These are phyloP conservation scores for Butyriboletus appendiculatus DNA, from an alignment of 1,284 basidiomycete genomes.

Conservation along the genomic window DNA sequence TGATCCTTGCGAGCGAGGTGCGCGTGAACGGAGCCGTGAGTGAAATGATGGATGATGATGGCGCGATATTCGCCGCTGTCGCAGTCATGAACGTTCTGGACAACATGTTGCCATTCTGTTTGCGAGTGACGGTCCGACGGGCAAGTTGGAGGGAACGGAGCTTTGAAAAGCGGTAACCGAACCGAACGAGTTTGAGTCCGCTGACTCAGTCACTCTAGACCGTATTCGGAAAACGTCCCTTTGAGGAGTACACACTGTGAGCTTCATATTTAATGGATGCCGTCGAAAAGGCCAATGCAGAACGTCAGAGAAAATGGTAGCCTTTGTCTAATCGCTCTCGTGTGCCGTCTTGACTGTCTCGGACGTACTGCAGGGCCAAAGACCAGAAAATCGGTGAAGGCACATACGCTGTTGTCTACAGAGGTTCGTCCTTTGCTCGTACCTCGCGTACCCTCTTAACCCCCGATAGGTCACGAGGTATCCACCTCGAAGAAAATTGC, in stretches of 20 bases:
- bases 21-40: constrained; percentile 44
- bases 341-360: constrained; percentile 8
- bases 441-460: not conserved
- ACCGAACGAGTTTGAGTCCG: not conserved
- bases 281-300: constrained; percentile 72
- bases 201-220: not conserved
- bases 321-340: not conserved
- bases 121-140: not conserved
- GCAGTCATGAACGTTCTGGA: constrained; percentile 24
- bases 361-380: constrained; percentile 60
- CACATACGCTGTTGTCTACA: constrained; percentile 96
- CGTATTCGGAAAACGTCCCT: constrained; percentile 7
- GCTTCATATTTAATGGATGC: constrained; percentile 57
- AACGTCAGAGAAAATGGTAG: constrained; percentile 70
- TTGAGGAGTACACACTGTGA: not conserved
- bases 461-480: constrained; percentile 59
- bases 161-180: not conserved
- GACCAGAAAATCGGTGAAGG: constrained; percentile 94
- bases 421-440: constrained; percentile 53
- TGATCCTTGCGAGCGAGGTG: constrained; percentile 41
- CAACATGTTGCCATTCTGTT: constrained; percentile 29
- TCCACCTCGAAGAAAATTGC: constrained; percentile 80
- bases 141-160: not conserved
- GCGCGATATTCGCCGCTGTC: constrained; percentile 1
- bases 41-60: constrained; percentile 29